Base-by-base conservation (phyloP, 345 rosid genomes). In the Citrus unshiu region DNA sequence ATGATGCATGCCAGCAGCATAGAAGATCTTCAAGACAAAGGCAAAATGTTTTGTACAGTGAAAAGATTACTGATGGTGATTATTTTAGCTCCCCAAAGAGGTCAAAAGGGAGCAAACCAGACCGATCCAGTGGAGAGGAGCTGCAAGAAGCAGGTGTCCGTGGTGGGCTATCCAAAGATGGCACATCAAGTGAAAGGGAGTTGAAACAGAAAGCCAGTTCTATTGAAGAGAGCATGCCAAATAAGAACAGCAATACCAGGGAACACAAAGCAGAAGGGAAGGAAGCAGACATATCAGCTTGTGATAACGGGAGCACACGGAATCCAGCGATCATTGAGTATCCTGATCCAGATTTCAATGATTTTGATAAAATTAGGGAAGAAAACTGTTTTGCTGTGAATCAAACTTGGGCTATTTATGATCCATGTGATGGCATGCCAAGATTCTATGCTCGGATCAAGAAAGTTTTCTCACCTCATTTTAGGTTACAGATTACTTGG, bases 341-440 rank as follows among this genome's bases (percentile, higher is more conserved):
- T 70, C 94, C 97, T 81, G 97, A 95, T 76, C 84, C 95, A 51
- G 95, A 95, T 39, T 95, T 95, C 77, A 84, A 16, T 76, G 86
- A 91, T 81, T 95, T 93, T 79, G 96, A 91, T 24, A 83, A 82
- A 82, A 61, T 68, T 29, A 82, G 68, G 83, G 81, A 78, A 32
- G 86, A 83, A 78, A 74, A 46, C 79, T 79, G 85, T 82, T 93
- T 95, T 92, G 79, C 86, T 77, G 92, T 79, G 70, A 80, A 87
- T 83, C 96, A 95, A 81, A 61, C 92, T 54, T 95, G 99, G 98
- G 96, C 99, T 65, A 60, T 89, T 80, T 95, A 93, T 87, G 97
- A 95, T 88, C 7, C 85, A 21, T 12, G 69, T 35, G 99, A 93
- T 62, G 88, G 90, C 79, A 90, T 95, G 99, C 99, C 98, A 18